Evolutionary conservation across 352 stramenopile species (phyloP).

Genomic region (Peronosclerospora sorghi): DNA sequence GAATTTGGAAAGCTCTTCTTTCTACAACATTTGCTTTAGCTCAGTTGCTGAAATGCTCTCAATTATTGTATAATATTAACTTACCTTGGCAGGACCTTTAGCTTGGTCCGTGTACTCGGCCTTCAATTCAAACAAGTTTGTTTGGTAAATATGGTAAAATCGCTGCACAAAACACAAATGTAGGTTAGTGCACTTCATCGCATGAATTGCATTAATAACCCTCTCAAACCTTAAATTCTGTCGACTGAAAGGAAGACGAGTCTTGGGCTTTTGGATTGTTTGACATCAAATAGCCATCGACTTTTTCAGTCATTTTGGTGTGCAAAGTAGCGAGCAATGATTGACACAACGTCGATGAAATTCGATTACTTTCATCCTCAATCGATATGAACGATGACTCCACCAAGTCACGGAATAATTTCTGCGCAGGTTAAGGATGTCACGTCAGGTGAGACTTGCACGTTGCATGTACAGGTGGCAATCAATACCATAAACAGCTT

Average conservation of each 20-base stretch:
- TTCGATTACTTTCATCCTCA: slow-evolving; percentile 57
- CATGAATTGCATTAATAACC: not conserved
- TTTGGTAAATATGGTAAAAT: slow-evolving; percentile 69
- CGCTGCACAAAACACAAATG: slow-evolving; percentile 20
- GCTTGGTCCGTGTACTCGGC: slow-evolving; percentile 56
- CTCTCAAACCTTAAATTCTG: slow-evolving; percentile 47
- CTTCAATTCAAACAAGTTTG: slow-evolving; percentile 56
- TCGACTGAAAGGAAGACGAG: slow-evolving; percentile 52
- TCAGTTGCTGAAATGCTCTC: too few species aligned
- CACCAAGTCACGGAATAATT: slow-evolving; percentile 72
- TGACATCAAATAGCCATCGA: slow-evolving; percentile 40
- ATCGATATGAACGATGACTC: slow-evolving; percentile 54
- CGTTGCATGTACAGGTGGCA: not conserved
- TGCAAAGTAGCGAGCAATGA: slow-evolving; percentile 46
- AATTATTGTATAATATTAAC: not conserved
- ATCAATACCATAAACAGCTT: slow-evolving; percentile 45
- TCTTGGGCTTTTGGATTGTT: slow-evolving; percentile 34
- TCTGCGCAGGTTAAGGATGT: slow-evolving; percentile 22
- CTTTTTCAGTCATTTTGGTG: slow-evolving; percentile 42
- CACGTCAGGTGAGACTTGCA: not conserved
- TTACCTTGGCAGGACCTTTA: slow-evolving; percentile 46
- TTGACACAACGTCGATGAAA: slow-evolving; percentile 54
- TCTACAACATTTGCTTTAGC: slow-evolving; percentile 19
- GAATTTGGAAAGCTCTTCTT: slow-evolving; percentile 54
- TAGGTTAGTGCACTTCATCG: not conserved